Evolutionary conservation across 1,139 yeast species (phyloP).

Genomic region (Keqinozyma sinolaborantium): DNA sequence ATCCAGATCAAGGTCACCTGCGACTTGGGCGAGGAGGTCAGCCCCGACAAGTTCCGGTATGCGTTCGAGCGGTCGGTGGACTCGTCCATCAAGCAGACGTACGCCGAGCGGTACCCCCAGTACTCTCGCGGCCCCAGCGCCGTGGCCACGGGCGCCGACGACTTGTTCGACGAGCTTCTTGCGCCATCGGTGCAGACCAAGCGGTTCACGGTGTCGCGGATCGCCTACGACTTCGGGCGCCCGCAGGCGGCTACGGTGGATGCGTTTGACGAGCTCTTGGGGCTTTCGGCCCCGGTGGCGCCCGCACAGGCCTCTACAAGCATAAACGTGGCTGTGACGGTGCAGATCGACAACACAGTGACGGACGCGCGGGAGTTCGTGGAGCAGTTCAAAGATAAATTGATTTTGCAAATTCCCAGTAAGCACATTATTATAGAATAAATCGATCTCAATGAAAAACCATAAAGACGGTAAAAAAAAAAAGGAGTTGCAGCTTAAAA

Average conservation of each 20-base stretch:
- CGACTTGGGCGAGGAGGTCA: constrained; percentile 22
- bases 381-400: constrained; percentile 27
- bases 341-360: constrained; percentile 38
- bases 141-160: constrained; percentile 30
- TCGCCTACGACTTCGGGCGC: constrained; percentile 23
- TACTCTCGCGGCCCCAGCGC: constrained; percentile 44
- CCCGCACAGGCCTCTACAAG: constrained; percentile 2
- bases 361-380: constrained; percentile 36
- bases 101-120: constrained; percentile 42
- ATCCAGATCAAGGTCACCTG: constrained; percentile 23
- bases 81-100: constrained; percentile 31
- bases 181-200: constrained; percentile 54
- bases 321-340: constrained; percentile 35
- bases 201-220: constrained; percentile 48
- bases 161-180: constrained; percentile 63
- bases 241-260: constrained; percentile 11
- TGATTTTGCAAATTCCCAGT: constrained; percentile 29
- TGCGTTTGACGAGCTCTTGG: constrained; percentile 46
- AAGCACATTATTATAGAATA: constrained; percentile 9
- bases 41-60: constrained; percentile 24
- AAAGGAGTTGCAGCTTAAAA: too few relatives aligned
- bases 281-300: too few relatives aligned
- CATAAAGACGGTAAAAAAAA: too few relatives aligned
- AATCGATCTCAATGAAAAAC: too few relatives aligned
- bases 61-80: constrained; percentile 30